Evolutionary conservation across 768 basidiomycete genomes (phyloP), one percentile per base, ranked within the genome.

Genomic region (Dictyophora rubrovolvata): DNA sequence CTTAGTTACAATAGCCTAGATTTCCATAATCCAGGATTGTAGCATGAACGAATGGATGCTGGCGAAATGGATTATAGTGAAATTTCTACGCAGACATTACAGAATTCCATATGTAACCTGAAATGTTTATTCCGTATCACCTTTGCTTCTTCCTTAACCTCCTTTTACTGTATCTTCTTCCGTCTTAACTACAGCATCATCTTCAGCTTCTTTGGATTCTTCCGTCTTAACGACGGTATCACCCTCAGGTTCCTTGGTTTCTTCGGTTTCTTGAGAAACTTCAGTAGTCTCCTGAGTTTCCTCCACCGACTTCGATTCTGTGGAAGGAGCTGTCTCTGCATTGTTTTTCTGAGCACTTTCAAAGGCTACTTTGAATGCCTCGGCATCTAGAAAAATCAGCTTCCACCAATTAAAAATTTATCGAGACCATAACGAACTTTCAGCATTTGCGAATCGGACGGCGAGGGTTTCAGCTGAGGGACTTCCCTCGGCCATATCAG

Each of bases 391-490:
- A 46, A 55, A 54, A 8, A 33, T 14, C 10, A 14, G 14, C 34
- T 17, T 53, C 1, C 17, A 17, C n/a, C 53, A 56, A 12, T 51
- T 23, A 28, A 16, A 35, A 34, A 23, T n/a, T 33, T 46, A 50
- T 28, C 17, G 47, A 54, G 34, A n/a, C 35, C 17, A 42, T 33
- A 6, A 74, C 92, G 73, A 65, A 95, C 94, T 92, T 17, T 98
- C 94, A 59, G 91, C 76, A 75, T 96, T 99, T 63, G 92, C 95
- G 67, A 99, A 98, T 58, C 96, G 89, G 70, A 99, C 96, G 54
- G 96, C 96, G 62, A 99, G 85, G 22, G 96, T 99, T 75, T 98
- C 96, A 20, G 93, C 71, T 49, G 91, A 87, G 21, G 95, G 83
- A 18, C 4, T 51, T 55, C 79, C 77, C 70, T 99, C 96, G 55